These are phyloP conservation scores for Rutstroemia sp. DNA, from an alignment of 2,329 filamentous ascomycete species.

Conservation along the genomic window DNA sequence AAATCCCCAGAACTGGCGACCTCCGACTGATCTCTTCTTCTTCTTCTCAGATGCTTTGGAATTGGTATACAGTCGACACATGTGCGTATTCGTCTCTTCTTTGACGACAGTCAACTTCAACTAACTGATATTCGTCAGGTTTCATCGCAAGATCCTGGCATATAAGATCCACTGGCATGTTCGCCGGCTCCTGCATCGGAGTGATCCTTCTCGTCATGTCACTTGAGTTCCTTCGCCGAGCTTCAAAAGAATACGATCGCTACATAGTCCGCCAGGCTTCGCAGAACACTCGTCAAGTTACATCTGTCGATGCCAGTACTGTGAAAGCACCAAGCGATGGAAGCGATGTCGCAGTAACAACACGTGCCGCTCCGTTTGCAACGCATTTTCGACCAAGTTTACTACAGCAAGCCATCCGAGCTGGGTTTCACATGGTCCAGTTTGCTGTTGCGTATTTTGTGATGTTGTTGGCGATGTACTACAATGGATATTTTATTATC, in stretches of 20 bases:
- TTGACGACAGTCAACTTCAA: background rate
- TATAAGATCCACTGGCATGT: conserved; percentile 61
- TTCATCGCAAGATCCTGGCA: conserved; percentile 67
- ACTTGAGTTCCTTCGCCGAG: conserved; percentile 66
- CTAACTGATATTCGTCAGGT: conserved; percentile 14
- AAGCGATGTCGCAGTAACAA: background rate
- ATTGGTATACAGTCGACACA: conserved; percentile 65
- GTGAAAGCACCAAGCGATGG: background rate
- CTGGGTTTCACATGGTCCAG: conserved; percentile 60
- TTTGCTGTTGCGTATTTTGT: conserved; percentile 73
- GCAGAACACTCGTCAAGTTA: background rate
- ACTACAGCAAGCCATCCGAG: conserved; percentile 58
- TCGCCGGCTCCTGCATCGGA: conserved; percentile 74
- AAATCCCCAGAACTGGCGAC: conserved; percentile 12
- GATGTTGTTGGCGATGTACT: conserved; percentile 63
- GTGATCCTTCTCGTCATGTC: conserved; percentile 65
- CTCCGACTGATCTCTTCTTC: background rate
- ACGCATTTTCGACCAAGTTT: conserved; percentile 47
- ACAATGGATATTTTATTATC: conserved; percentile 70
- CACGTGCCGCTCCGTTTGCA: conserved; percentile 9
- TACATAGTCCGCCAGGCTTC: conserved; percentile 50
- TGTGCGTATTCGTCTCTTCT: conserved; percentile 33
- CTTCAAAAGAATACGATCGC: conserved; percentile 65
- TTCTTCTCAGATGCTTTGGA: conserved; percentile 65
- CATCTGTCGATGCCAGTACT: background rate